phyloP scores from a whole-genome alignment of 306 rosid species.

The Glycine latifolia region DNA sequence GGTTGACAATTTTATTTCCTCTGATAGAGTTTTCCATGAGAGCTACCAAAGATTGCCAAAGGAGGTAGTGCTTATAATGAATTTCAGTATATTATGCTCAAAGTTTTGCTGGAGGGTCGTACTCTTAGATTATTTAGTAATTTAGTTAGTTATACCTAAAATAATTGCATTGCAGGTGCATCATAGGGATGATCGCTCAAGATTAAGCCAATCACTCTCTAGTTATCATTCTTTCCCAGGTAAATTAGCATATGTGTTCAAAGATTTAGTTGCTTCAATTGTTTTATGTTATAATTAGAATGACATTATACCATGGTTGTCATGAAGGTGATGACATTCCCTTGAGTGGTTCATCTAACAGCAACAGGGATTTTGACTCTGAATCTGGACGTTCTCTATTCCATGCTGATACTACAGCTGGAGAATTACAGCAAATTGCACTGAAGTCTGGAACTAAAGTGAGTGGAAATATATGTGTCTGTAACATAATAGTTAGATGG shows the following conservation, averaged over 20 bases:
- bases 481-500: conserved; percentile 15
- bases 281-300: conserved; percentile 15
- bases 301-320: conserved; percentile 38
- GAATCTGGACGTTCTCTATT: conserved; percentile 63
- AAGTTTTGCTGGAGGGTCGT: not conserved
- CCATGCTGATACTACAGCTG: conserved; percentile 62
- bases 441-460: conserved; percentile 86
- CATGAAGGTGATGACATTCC: conserved; percentile 71
- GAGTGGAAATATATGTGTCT: conserved; percentile 33
- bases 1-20: conserved; percentile 60
- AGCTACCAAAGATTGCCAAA: conserved; percentile 67
- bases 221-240: conserved; percentile 71
- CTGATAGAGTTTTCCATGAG: conserved; percentile 72
- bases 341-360: conserved; percentile 62
- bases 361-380: conserved; percentile 64
- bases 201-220: conserved; percentile 61
- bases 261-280: conserved; percentile 3
- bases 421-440: conserved; percentile 75
- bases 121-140: too few relatives aligned
- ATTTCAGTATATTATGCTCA: too few relatives aligned
- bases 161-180: conserved; percentile 59
- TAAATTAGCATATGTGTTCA: conserved; percentile 46
- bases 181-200: conserved; percentile 74
- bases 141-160: too few relatives aligned
- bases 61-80: conserved; percentile 42